Evolutionary conservation across 2,329 filamentous ascomycete genomes (phyloP), one percentile per base, ranked within the genome.

Genomic region (Thelonectria discophora): DNA sequence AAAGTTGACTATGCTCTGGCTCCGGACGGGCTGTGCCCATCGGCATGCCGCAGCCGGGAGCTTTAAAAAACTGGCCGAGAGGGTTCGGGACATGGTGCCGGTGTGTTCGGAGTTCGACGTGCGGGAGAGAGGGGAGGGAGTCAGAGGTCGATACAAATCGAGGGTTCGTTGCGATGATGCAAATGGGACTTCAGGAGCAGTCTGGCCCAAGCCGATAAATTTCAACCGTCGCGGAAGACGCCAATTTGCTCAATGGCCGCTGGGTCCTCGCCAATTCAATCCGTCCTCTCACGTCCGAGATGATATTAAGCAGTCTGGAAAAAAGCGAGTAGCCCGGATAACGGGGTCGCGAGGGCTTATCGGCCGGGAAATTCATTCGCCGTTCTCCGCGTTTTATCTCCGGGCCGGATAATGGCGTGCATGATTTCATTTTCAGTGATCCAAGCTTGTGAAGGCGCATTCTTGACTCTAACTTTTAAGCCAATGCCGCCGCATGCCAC

Each of bases 351-450:
- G 63, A 63, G 57, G 55, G 55, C 65, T 69, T 74, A 73, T 75
- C 73, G 67, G 58, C 55, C 70, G 72, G 71, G 66, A 72, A 75
- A 77, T 78, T 58, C 71, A 76, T 77, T 74, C 65, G 66, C 74
- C 75, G 72, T 48, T 56, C 65, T 71, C 71, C 69, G 68, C 62
- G 60, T 48, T 63, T 47, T 68, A 69, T 58, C 65, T 69, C 69
- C 68, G 68, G 65, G 63, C 63, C 67, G 65, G 63, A 53, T 30
- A 21, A 24, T 50, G 43, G 58, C 55, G 56, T 56, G 69, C 71
- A 74, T 73, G 72, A 74, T 73, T 73, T 70, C 73, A 74, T 76
- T 73, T 74, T 69, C 69, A 54, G 63, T 63, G 65, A 63, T 64
- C 63, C 63, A 63, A 60, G 64, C 64, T 64, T 8, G 45, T 52